Conservation (phyloP, 2,329 filamentous ascomycete species). For the Fusarium goolgardi region DNA sequence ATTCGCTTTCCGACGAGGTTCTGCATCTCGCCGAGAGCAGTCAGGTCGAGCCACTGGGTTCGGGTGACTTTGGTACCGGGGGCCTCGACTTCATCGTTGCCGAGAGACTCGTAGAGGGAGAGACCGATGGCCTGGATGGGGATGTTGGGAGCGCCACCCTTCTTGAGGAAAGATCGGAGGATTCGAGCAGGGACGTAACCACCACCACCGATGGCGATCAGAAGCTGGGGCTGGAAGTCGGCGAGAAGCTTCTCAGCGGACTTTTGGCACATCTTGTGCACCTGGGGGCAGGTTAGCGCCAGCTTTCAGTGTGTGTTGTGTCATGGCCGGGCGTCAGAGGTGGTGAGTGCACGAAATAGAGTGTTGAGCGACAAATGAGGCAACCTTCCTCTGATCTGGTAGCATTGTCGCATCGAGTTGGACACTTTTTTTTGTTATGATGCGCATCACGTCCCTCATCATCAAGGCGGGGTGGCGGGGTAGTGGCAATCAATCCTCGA, state of each 20-base stretch:
- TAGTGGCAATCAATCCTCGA: slow-evolving; percentile 61
- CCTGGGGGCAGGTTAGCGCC: slow-evolving; percentile 62
- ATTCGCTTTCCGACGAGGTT: slow-evolving; percentile 49
- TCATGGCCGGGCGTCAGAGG: background rate
- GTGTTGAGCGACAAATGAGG: background rate
- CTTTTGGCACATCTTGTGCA: slow-evolving; percentile 96
- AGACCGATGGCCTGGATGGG: slow-evolving; percentile 99
- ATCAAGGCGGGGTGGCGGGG: slow-evolving; percentile 47
- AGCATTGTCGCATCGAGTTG: slow-evolving; percentile 14
- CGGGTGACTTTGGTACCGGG: slow-evolving; percentile 93
- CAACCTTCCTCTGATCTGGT: background rate
- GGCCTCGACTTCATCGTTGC: slow-evolving; percentile 70
- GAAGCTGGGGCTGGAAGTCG: slow-evolving; percentile 91
- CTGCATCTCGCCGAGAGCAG: slow-evolving; percentile 79
- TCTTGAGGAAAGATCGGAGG: slow-evolving; percentile 96
- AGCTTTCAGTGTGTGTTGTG: background rate
- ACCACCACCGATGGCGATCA: slow-evolving; percentile 98
- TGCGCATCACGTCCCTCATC: slow-evolving; percentile 36
- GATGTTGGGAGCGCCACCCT: slow-evolving; percentile 88
- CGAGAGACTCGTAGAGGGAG: slow-evolving; percentile 92
- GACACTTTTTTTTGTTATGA: slow-evolving; percentile 26
- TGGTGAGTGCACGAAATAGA: background rate
- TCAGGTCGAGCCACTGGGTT: slow-evolving; percentile 97
- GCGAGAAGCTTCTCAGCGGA: slow-evolving; percentile 83
- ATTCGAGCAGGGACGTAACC: slow-evolving; percentile 98